phyloP scores from a whole-genome alignment of 176 grass and related monocot genomes.

The Dendrocalamus sinicus region DNA sequence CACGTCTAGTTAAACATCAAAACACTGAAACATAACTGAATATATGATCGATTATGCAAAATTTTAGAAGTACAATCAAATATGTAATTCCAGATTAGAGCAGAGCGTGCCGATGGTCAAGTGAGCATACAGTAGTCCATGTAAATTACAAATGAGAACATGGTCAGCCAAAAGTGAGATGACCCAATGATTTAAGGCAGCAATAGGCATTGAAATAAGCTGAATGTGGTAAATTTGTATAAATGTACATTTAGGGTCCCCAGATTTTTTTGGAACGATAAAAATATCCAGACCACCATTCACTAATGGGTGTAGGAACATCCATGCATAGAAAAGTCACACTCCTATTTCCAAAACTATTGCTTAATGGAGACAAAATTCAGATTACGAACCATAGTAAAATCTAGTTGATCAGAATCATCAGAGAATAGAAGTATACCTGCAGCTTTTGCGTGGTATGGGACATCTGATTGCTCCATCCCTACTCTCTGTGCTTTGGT shows the following conservation, averaged over 20 bases:
- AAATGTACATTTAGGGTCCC: background rate
- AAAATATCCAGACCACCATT: too few relatives aligned
- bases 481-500: conserved; percentile 50
- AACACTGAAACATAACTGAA: background rate
- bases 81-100: conserved; percentile 21
- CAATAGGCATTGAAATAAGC: background rate
- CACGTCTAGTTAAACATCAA: background rate
- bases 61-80: background rate
- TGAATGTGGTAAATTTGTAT: background rate
- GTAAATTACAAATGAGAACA: background rate
- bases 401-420: background rate
- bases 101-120: background rate
- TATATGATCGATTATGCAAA: background rate
- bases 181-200: background rate
- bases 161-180: background rate
- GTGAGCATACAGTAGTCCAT: background rate
- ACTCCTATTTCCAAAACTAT: background rate
- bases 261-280: background rate
- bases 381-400: background rate
- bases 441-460: conserved; percentile 55
- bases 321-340: too few relatives aligned
- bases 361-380: background rate
- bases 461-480: conserved; percentile 51
- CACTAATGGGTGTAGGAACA: too few relatives aligned
- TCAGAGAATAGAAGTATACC: conserved; percentile 36